Base-by-base conservation (phyloP, 345 rosid species). In the Eucalyptus coolabah region DNA sequence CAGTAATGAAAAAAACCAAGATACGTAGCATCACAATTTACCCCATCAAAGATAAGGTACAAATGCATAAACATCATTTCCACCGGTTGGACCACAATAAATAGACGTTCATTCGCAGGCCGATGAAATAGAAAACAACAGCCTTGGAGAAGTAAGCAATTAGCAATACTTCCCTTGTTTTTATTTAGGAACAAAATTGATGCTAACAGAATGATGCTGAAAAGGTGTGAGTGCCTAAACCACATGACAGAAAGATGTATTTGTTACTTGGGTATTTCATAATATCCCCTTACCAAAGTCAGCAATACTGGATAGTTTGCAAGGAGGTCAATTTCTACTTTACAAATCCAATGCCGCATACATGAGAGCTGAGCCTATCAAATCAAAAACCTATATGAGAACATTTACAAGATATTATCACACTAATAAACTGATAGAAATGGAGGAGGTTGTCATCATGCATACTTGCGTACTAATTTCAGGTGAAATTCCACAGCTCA, bases 241-340 rank as follows among this genome's bases (percentile, higher is more conserved):
- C 1, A 60, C 32, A 5, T 0, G 1, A 60, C 16, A 60, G 67
- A 56, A 0, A 53, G 59, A 53, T 53, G 59, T 23, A 59, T 59
- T 5, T 10, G 63, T 5, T 23, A 24, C 30, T 59, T 59, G 9
- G 56, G 21, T 53, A 53, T 53, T 65, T n/a, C 4, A 3, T 2
- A 65, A 15, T 13, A 30, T n/a, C 72, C 72, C 7, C 4, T 65
- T 14, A 5, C 3, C 37, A 30, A 65, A 28, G 28, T 60, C 19
- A n/a, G 18, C 77, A 15, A n/a, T n/a, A 30, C 0, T 0, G 3
- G 37, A 14, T 7, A n/a, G 19, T 65, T n/a, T 30, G 37, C 10
- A 4, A 44, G 9, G 45, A 7, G 9, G 21, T 65, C 19, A n/a
- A 65, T 65, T 65, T 65, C 15, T n/a, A 65, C 10, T 65, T 65